Evolutionary conservation across 192 early-diverging fungal genomes (phyloP).

Genomic region (Jimgerdemannia flammicorona): DNA sequence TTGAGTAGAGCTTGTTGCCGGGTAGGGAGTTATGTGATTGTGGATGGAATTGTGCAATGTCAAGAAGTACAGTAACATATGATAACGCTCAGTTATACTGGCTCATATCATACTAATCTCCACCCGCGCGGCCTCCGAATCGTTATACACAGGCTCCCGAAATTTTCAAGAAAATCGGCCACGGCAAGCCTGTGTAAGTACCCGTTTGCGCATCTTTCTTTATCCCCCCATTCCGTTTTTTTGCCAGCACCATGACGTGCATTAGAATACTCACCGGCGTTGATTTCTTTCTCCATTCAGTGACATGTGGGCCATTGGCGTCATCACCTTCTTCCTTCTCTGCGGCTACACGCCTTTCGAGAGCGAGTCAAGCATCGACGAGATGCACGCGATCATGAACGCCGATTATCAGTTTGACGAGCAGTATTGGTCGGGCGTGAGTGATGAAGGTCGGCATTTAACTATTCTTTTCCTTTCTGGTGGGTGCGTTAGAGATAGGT

Average conservation of each 20-base stretch:
- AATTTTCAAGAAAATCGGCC: slow-evolving; percentile 53
- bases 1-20: too few species aligned
- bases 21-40: too few species aligned
- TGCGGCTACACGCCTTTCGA: slow-evolving; percentile 75
- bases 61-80: too few species aligned
- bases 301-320: slow-evolving; percentile 81
- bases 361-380: slow-evolving; percentile 43
- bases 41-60: too few species aligned
- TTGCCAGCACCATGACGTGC: neutral
- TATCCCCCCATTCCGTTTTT: neutral
- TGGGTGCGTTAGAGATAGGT: neutral
- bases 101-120: too few species aligned
- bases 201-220: neutral
- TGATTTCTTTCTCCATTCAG: slow-evolving; percentile 8
- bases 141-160: slow-evolving; percentile 45
- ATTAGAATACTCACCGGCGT: neutral
- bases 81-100: too few species aligned
- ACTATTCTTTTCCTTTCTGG: neutral
- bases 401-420: slow-evolving; percentile 64
- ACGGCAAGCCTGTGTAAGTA: slow-evolving; percentile 67
- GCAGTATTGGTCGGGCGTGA: slow-evolving; percentile 61
- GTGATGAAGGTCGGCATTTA: slow-evolving; percentile 31
- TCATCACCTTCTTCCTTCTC: slow-evolving; percentile 72
- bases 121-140: neutral
- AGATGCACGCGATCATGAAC: slow-evolving; percentile 52